Percentiles rank a stretch among this genome's conserved stretches.
These are phyloP conservation scores for Aspergillus panamensis DNA, from an alignment of 495 filamentous ascomycete genomes.

Conservation along the genomic window DNA sequence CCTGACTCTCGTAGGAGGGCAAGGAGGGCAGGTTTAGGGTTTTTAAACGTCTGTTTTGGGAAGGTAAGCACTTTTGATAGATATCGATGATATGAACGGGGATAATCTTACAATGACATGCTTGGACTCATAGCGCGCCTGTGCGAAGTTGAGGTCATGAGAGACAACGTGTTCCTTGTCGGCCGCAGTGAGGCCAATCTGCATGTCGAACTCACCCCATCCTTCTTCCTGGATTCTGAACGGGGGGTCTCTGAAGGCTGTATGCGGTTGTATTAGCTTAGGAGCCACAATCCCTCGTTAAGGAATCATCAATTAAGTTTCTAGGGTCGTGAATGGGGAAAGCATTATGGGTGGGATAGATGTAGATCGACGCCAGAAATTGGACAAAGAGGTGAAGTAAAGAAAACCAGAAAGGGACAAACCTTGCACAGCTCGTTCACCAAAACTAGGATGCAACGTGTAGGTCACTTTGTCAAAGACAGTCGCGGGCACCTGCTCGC, in stretches of 20 bases:
- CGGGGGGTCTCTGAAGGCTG: constrained; percentile 76
- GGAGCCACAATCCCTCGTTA: neutral
- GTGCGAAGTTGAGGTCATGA: constrained; percentile 92
- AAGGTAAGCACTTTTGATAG: neutral
- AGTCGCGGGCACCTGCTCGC: constrained; percentile 67
- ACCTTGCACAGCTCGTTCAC: constrained; percentile 74
- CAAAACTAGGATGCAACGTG: constrained; percentile 90
- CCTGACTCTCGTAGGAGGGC: constrained; percentile 74
- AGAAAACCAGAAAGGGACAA: constrained; percentile 31
- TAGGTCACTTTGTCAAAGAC: constrained; percentile 90
- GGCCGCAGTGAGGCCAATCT: constrained; percentile 71
- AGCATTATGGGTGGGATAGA: neutral
- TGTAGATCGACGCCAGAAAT: neutral
- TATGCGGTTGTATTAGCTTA: constrained; percentile 5
- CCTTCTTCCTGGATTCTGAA: constrained; percentile 91
- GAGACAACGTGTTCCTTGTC: constrained; percentile 77
- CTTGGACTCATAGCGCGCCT: constrained; percentile 74
- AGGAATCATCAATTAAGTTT: neutral
- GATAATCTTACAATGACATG: constrained; percentile 64
- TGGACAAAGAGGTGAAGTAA: neutral
- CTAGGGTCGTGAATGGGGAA: neutral
- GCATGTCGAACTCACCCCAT: constrained; percentile 99
- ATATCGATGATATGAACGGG: neutral
- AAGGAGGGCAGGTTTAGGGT: constrained; percentile 80
- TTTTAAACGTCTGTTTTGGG: constrained; percentile 68